These are phyloP conservation scores for Penicillium fuscoglaucum DNA, from an alignment of 2,329 filamentous ascomycete genomes.

Conservation along the genomic window DNA sequence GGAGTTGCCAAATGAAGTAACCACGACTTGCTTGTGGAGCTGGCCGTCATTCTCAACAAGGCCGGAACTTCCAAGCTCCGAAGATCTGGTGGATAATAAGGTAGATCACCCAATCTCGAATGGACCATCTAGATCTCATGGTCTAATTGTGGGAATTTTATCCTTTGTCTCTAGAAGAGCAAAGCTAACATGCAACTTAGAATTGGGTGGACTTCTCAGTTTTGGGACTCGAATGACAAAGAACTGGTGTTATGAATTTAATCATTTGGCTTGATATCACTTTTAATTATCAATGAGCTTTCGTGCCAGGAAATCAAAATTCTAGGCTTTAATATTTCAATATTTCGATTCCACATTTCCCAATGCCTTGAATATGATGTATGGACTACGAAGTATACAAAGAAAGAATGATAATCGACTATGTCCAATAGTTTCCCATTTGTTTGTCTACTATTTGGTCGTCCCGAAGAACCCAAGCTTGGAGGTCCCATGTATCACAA, in stretches of 20 bases:
- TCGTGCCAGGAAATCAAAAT: not conserved
- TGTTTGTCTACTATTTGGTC: not conserved
- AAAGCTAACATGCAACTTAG: not conserved
- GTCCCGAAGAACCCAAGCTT: not conserved
- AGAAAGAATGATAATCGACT: not conserved
- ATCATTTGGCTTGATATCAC: not conserved
- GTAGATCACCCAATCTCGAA: not conserved
- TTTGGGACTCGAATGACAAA: not conserved
- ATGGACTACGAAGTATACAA: not conserved
- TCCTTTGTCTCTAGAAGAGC: not conserved
- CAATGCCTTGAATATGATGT: not conserved
- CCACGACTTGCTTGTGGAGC: not conserved
- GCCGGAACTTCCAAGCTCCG: too few species aligned
- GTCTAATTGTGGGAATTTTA: not conserved
- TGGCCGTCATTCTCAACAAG: too few species aligned
- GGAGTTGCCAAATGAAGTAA: not conserved
- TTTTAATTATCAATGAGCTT: not conserved
- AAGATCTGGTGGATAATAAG: not conserved
- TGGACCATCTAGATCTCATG: not conserved
- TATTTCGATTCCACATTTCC: not conserved
- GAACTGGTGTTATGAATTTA: not conserved
- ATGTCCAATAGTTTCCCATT: not conserved
- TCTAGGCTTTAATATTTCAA: not conserved
- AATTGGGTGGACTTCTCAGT: not conserved
- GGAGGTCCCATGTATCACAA: slow-evolving; percentile 1